Evolutionary conservation across 2,329 filamentous ascomycete species (phyloP).

Genomic region (Pseudogymnoascus sp.): DNA sequence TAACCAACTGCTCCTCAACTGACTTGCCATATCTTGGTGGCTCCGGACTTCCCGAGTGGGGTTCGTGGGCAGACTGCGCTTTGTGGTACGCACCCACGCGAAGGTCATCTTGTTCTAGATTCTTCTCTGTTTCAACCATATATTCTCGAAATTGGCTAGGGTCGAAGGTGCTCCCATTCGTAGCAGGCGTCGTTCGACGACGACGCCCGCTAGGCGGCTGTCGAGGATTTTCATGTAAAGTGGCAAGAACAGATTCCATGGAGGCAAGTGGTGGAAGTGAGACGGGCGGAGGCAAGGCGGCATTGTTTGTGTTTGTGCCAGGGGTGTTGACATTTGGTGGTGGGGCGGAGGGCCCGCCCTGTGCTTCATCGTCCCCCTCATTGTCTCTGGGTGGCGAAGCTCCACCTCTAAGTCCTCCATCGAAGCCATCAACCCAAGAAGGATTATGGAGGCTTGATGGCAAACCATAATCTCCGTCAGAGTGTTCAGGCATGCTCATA

Average conservation of each 20-base stretch:
- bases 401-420: neutral
- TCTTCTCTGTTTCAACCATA: neutral
- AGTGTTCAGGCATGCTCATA: neutral
- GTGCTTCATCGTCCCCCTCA: neutral
- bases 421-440: neutral
- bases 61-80: neutral
- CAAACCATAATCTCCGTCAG: neutral
- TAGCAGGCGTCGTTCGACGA: neutral
- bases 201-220: neutral
- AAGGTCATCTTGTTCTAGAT: neutral
- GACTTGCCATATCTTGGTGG: neutral
- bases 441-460: neutral
- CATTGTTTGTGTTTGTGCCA: neutral
- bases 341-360: neutral
- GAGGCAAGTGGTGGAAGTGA: neutral
- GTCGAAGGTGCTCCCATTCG: neutral
- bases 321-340: neutral
- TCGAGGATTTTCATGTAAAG: neutral
- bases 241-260: neutral
- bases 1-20: neutral
- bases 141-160: neutral
- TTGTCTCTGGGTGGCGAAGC: neutral
- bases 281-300: neutral
- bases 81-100: neutral
- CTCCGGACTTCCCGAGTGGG: neutral